Conservation (phyloP, 2,329 filamentous ascomycete species). For the Neurospora crassa region DNA sequence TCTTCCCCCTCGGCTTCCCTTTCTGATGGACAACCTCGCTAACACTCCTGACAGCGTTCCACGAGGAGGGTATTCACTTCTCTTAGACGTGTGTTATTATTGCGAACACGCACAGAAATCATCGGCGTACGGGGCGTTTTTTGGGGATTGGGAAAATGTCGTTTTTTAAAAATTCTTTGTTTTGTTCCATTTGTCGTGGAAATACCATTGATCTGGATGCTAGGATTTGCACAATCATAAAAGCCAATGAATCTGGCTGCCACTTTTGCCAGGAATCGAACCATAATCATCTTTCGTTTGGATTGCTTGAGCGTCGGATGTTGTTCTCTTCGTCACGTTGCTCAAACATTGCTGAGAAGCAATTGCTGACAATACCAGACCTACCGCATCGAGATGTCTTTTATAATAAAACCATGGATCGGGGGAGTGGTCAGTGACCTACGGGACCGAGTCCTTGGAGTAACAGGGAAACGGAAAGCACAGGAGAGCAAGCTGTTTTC, state of each 20-base stretch:
- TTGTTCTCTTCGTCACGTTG: not conserved
- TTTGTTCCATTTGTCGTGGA: not conserved
- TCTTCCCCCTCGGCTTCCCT: not conserved
- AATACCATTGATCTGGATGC: not conserved
- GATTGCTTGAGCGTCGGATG: not conserved
- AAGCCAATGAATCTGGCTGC: not conserved
- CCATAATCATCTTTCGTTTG: not conserved
- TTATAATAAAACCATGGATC: fast-evolving
- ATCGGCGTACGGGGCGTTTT: constrained; percentile 12
- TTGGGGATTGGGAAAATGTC: constrained; percentile 1
- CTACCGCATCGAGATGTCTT: not conserved
- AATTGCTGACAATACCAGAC: not conserved
- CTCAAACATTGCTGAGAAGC: not conserved
- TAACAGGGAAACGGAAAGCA: not conserved
- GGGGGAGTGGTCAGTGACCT: not conserved
- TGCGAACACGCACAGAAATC: not conserved
- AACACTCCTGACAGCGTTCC: constrained; percentile 43
- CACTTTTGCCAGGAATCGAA: not conserved
- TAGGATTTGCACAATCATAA: not conserved
- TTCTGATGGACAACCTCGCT: not conserved
- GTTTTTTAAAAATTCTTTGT: not conserved
- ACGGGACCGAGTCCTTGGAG: too few relatives aligned
- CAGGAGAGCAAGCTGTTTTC: not conserved
- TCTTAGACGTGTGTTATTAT: constrained; percentile 35
- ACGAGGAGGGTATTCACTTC: constrained; percentile 90